phyloP scores from a whole-genome alignment of 2,329 filamentous ascomycete genomes.

The Plectosphaerella sp. region DNA sequence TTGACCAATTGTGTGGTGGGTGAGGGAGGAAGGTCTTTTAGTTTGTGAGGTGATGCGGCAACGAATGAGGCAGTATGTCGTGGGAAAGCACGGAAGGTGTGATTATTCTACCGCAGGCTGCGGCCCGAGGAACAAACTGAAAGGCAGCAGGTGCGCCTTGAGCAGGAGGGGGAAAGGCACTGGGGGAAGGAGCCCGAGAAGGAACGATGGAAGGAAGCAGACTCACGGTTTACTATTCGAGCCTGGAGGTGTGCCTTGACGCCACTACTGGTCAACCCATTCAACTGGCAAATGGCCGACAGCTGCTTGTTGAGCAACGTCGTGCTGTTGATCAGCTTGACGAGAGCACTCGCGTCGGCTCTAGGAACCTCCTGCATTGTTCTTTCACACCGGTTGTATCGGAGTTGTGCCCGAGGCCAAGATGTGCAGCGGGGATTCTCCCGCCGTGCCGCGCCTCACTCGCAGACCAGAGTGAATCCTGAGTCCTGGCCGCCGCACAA shows the following conservation, averaged over 20 bases:
- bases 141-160: background rate
- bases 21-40: too few species aligned
- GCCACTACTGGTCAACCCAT: constrained; percentile 73
- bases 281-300: constrained; percentile 69
- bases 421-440: too few species aligned
- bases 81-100: too few species aligned
- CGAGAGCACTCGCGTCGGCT: constrained; percentile 40
- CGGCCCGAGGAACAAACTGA: background rate
- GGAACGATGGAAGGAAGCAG: constrained; percentile 2
- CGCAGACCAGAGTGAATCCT: too few species aligned
- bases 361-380: constrained; percentile 23
- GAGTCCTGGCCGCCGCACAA: too few species aligned
- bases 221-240: constrained; percentile 68
- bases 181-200: background rate
- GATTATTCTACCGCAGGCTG: too few species aligned
- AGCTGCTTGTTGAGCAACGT: constrained; percentile 59
- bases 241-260: constrained; percentile 79
- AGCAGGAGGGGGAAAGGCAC: constrained; percentile 5
- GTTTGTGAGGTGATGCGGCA: too few species aligned
- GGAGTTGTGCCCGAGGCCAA: too few species aligned
- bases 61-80: too few species aligned
- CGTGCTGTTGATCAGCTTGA: constrained; percentile 37
- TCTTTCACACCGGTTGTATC: background rate
- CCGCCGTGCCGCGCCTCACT: too few species aligned
- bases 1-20: too few species aligned